Base-by-base conservation (phyloP, 306 rosid species). In the Phaseolus lunatus region DNA sequence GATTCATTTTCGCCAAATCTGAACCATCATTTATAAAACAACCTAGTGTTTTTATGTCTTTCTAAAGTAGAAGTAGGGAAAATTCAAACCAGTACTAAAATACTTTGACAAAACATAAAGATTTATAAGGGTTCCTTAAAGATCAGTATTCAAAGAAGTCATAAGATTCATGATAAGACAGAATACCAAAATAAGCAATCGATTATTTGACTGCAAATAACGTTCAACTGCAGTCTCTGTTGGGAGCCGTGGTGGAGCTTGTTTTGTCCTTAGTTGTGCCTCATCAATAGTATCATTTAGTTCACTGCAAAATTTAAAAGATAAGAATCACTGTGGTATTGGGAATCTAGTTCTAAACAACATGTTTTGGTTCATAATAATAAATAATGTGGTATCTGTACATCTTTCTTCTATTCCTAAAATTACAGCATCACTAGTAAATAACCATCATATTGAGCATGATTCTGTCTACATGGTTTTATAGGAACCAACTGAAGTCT, bases 141-240 rank as follows among this genome's bases (percentile, higher is more conserved):
- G 53, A 71, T 53, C 49, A 48, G 68, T 72, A 54, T 68, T 70
- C 74, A 49, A 56, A 43, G 48, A 73, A 52, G 76, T 26, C 59
- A 63, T 24, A 64, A 76, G 79, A 75, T 64, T 58, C 69, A 35
- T 72, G 70, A 54, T 64, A 81, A 82, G 78, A 58, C 56, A 57
- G 41, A 57, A 52, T 88, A 93, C 98, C 96, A 93, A 72, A 80
- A 93, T 90, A 44, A 93, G 86, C 84, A 93, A 87, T 73, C 96
- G 90, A 77, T 90, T 93, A 44, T 47, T 84, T 49, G 96, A 82
- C 64, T 77, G 85, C 77, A 70, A 23, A 84, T 84, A 93, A 49
- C 80, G 78, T 44, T 85, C 80, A 76, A 90, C 80, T 20, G 96
- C 90, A 54, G 52, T 72, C 47, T 80, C 24, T 71, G 49, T 84